Evolutionary conservation across 257 asterid species (phyloP), one percentile per base, ranked within the genome.

Genomic region (Fraxinus quadrangulata): DNA sequence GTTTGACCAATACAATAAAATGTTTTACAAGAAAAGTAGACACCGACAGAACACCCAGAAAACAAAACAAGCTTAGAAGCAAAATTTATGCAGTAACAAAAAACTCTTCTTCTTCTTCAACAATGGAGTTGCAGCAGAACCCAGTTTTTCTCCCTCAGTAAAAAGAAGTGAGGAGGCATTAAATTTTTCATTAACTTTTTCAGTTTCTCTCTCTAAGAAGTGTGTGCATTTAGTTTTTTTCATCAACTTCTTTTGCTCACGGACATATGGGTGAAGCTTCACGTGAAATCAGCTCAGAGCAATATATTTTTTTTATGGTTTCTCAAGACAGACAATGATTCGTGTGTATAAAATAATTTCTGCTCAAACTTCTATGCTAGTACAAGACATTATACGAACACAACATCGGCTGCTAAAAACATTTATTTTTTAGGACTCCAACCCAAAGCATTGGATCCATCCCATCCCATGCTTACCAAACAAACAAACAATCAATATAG

Each of bases 261-360:
- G 72, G 83, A 83, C 89, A 83, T 81, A 59, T 77, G 84, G 76
- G 83, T 75, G 77, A 54, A 19, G 71, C 37, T 59, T 84, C 89
- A 83, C 91, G 89, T 81, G 88, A 83, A 79, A 69, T 70, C 67
- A 51, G 71, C 66, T 56, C 85, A 75, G 74, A 56, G 79, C 37
- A 78, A 74, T 36, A 49, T 69, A 5, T 5, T 4, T 28, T 30
- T 3, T 71, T 28, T 6, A 42, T 72, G 75, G 26, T 78, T 66
- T 71, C 68, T 79, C 67, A 63, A 63, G 73, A 78, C 80, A 69
- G 73, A 78, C 80, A 75, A 73, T 78, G 70, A 80, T 75, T 74
- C 24, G 40, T 72, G 70, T 23, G 2, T 42, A 5, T 45, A 73
- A 51, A 51, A 67, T 47, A n/a, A 0, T 65, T 16, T 79, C 51